Base-by-base conservation (phyloP, 306 rosid genomes). In the Glycyrrhiza uralensis region DNA sequence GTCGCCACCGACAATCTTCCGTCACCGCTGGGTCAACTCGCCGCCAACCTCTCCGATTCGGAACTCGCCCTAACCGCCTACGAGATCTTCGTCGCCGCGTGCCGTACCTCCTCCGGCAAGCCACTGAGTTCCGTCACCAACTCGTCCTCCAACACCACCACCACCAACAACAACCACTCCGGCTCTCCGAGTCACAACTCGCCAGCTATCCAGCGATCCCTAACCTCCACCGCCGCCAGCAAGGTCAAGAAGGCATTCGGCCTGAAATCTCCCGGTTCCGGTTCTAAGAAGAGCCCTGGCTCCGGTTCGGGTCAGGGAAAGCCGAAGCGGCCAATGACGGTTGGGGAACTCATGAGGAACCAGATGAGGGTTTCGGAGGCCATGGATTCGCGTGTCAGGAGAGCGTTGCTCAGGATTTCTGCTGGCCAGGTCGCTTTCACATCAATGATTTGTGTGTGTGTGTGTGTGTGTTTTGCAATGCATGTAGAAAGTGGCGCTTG, bases 61-160 rank as follows among this genome's bases (percentile, higher is more conserved):
- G 96, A 94, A 14, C 96, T 94, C 66, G 69, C 95, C 1, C 84
- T 89, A 65, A 91, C 89, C 18, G 92, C 99, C 7, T 94, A 79
- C 87, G 99, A 94, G 97, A 89, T 94, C 97, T 94, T 94, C 86
- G 86, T 94, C 45, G 95, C 99, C 59, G 95, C 84, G 1, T 94
- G 99, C 78, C 97, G 97, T 0, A 89, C 97, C 10, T 89, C 97
- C 47, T 69, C 96, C 19, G 97, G 96, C 0, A 91, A 91, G 80
- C 81, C 93, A 0, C 86, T 94, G 12, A 83, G 79, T 6, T 89
- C 36, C 70, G 75, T 56, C 1, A 9, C 92, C 4, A 70, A 80
- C 45, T 33, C 88, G 0, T 50, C 65, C n/a, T 12, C 72, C 2
- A 65, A 4, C 60, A 61, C n/a, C n/a, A 9, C 24, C 32, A 67